Base-by-base conservation (phyloP, 2,329 filamentous ascomycete species). In the Epichloe sylvatica region DNA sequence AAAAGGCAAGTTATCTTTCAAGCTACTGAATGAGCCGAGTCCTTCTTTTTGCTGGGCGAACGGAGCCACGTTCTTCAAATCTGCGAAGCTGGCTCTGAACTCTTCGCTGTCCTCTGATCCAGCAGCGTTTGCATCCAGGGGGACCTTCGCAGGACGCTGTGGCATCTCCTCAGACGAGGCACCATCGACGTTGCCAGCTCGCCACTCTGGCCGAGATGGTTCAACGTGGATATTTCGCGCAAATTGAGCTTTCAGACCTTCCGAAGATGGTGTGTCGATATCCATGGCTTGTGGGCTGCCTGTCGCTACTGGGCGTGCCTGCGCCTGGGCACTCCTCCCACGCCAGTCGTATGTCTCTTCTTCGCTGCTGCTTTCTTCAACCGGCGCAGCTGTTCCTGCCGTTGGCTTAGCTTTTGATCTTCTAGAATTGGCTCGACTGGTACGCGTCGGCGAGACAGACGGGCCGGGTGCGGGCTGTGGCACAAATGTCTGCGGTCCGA, bases 241-340 rank as follows among this genome's bases (percentile, higher is more conserved):
- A 35, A 47, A 53, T 23, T 54, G 37, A 44, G 54, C 53, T 13
- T 52, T 52, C 9, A 39, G 59, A 48, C 54, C 65, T 58, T 40
- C 45, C 4, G 51, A 55, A 36, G 59, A 63, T 46, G 77, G 76
- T 4, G 75, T 71, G 56, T 83, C 80, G 46, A 83, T 81, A 54
- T 83, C 80, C 80, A 83, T 83, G 13, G 78, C 77, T 51, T 74
- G 76, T 3, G 77, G 75, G 53, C 74, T 78, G 36, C 69, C 69
- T 11, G 62, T 60, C 19, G 55, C 53, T 5, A 53, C 50, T 1
- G 48, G 17, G 3, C 36, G 42, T 3, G 61, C 57, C 25, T 60
- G 59, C 12, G 57, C 51, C 36, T 64, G 60, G 5, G 59, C 53
- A 45, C 67, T 66, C 49, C 65, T 60, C 42, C 65, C 64, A 38